Evolutionary conservation across 2,329 filamentous ascomycete genomes (phyloP).

Genomic region (Colletotrichum sp.): DNA sequence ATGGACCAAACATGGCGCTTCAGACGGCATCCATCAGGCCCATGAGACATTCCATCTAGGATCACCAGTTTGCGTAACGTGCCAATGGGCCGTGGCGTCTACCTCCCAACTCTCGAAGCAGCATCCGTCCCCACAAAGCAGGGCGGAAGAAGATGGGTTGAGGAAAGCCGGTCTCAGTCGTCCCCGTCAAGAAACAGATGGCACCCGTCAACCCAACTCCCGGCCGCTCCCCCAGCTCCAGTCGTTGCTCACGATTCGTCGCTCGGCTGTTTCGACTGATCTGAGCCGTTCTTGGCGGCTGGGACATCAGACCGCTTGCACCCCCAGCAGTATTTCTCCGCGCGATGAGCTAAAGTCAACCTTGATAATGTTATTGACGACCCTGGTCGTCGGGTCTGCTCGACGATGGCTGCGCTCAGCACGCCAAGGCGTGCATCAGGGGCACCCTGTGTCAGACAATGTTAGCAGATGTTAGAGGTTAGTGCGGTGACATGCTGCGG

Average conservation of each 20-base stretch:
- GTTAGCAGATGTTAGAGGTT: not conserved
- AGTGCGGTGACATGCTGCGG: not conserved
- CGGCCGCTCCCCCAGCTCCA: not conserved
- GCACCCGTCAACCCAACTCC: slow-evolving; percentile 4
- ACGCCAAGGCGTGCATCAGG: slow-evolving; percentile 18
- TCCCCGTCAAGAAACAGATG: slow-evolving; percentile 9
- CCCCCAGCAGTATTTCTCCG: not conserved
- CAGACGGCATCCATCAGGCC: slow-evolving; percentile 5
- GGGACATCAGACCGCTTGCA: slow-evolving; percentile 9
- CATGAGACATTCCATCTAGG: slow-evolving; percentile 8
- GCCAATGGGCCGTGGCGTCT: not conserved
- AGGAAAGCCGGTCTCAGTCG: slow-evolving; percentile 6
- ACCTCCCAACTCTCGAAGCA: not conserved
- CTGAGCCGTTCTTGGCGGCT: slow-evolving; percentile 17
- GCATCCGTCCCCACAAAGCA: not conserved
- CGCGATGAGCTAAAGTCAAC: not conserved
- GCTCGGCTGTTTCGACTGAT: slow-evolving; percentile 18
- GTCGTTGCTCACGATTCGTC: not conserved
- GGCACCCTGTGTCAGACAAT: not conserved
- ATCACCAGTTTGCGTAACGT: not conserved
- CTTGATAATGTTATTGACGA: not conserved
- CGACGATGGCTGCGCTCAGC: not conserved
- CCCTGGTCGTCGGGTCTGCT: not conserved
- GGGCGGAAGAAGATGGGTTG: not conserved
- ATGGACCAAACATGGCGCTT: not conserved